Conservation (phyloP, 768 basidiomycete species). For the Leccinum incarnatum region DNA sequence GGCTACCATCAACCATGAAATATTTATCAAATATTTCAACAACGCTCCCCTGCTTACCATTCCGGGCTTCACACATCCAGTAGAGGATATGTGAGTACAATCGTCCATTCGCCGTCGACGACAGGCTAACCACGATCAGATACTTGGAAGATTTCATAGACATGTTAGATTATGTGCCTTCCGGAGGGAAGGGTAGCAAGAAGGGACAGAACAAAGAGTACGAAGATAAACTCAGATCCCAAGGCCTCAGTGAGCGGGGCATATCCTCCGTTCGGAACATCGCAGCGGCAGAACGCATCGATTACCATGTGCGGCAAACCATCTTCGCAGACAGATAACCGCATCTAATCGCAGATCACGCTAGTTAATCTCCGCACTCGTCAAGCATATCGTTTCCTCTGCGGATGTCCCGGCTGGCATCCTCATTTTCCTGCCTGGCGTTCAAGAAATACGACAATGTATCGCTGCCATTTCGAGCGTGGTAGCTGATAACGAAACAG, state of each 20-base stretch:
- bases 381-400: constrained; percentile 58
- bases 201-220: constrained; percentile 37
- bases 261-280: constrained; percentile 60
- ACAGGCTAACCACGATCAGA: constrained; percentile 37
- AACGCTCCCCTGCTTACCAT: constrained; percentile 80
- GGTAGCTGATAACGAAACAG: constrained; percentile 34
- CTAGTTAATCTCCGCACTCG: constrained; percentile 65
- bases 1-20: constrained; percentile 90
- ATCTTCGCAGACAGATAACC: neutral
- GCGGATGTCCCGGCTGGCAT: constrained; percentile 55
- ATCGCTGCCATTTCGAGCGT: constrained; percentile 53
- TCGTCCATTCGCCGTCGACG: neutral
- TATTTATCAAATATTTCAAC: constrained; percentile 80
- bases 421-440: constrained; percentile 88
- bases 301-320: constrained; percentile 56
- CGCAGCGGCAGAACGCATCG: constrained; percentile 59
- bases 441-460: constrained; percentile 81
- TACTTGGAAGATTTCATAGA: constrained; percentile 82
- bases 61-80: constrained; percentile 78
- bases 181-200: constrained; percentile 33
- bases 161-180: constrained; percentile 52
- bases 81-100: constrained; percentile 61
- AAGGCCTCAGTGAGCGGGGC: constrained; percentile 51
- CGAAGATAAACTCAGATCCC: constrained; percentile 46
- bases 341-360: neutral